Conservation (phyloP, 306 rosid genomes). For the Hippophae tibetana region DNA sequence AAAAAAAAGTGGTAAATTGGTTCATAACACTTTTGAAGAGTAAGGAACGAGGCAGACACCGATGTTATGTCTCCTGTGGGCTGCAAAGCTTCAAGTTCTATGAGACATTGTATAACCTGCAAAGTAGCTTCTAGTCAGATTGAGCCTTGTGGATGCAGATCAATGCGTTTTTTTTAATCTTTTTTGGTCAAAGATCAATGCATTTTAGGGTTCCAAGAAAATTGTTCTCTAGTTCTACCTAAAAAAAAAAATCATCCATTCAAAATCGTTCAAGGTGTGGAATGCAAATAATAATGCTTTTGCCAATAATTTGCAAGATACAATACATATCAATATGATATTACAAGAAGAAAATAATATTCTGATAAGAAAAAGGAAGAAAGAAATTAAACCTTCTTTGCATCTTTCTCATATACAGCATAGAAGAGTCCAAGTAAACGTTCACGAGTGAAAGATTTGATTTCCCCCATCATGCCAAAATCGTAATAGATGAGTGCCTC, state of each 20-base stretch:
- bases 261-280: too few relatives aligned
- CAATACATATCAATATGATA: too few relatives aligned
- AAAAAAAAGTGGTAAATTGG: background rate
- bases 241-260: too few relatives aligned
- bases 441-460: slow-evolving; percentile 79
- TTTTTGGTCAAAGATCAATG: too few relatives aligned
- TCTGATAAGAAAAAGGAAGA: too few relatives aligned
- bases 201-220: too few relatives aligned
- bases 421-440: slow-evolving; percentile 83
- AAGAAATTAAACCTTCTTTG: slow-evolving; percentile 56
- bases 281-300: too few relatives aligned
- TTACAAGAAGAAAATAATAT: too few relatives aligned
- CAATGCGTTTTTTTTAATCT: too few relatives aligned
- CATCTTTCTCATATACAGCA: slow-evolving; percentile 78
- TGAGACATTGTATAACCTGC: slow-evolving; percentile 68
- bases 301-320: too few relatives aligned
- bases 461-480: slow-evolving; percentile 98
- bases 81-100: slow-evolving; percentile 76
- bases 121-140: background rate
- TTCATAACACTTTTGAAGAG: background rate
- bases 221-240: too few relatives aligned
- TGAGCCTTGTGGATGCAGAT: too few relatives aligned
- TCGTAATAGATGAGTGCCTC: slow-evolving; percentile 82
- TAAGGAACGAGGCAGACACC: slow-evolving; percentile 13
- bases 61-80: slow-evolving; percentile 74